Conservation (phyloP, 2,329 filamentous ascomycete species). For the Calonectria hongkongensis region DNA sequence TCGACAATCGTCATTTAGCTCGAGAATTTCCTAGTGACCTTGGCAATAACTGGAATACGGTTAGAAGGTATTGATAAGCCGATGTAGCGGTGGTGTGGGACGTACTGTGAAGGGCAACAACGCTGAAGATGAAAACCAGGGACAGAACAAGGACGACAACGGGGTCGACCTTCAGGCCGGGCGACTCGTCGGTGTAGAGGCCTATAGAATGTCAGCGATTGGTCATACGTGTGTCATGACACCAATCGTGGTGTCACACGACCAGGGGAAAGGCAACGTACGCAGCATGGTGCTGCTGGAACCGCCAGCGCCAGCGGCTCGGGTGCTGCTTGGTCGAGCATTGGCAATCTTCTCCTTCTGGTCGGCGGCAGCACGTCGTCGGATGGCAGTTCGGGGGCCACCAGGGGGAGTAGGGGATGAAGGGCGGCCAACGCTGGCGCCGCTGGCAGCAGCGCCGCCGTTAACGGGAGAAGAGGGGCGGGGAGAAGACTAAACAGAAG, state of each 20-base stretch:
- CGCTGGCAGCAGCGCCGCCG: constrained; percentile 76
- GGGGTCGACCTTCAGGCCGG: constrained; percentile 97
- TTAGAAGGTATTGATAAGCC: constrained; percentile 45
- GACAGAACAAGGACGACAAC: constrained; percentile 97
- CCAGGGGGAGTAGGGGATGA: constrained; percentile 93
- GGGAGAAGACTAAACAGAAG: constrained; percentile 71
- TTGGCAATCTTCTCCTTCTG: constrained; percentile 98
- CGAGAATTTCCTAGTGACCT: constrained; percentile 92
- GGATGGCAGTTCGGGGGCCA: constrained; percentile 95
- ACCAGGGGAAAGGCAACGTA: constrained; percentile 68
- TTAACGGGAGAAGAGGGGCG: constrained; percentile 76
- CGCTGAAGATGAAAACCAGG: constrained; percentile 98
- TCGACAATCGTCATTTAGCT: constrained; percentile 65
- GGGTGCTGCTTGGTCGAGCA: constrained; percentile 92
- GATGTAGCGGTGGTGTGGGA: constrained; percentile 43
- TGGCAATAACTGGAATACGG: constrained; percentile 86
- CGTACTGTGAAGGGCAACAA: constrained; percentile 97
- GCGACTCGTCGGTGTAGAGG: constrained; percentile 98
- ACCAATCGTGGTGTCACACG: constrained; percentile 28
- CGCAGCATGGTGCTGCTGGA: constrained; percentile 99
- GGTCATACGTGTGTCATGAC: constrained; percentile 3
- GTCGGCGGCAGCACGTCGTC: constrained; percentile 95
- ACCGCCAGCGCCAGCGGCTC: constrained; percentile 94
- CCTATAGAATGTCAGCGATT: constrained; percentile 68
- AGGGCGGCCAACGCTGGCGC: constrained; percentile 83